Evolutionary conservation across 129 eudicot species (phyloP).

Genomic region (Apium graveolens): DNA sequence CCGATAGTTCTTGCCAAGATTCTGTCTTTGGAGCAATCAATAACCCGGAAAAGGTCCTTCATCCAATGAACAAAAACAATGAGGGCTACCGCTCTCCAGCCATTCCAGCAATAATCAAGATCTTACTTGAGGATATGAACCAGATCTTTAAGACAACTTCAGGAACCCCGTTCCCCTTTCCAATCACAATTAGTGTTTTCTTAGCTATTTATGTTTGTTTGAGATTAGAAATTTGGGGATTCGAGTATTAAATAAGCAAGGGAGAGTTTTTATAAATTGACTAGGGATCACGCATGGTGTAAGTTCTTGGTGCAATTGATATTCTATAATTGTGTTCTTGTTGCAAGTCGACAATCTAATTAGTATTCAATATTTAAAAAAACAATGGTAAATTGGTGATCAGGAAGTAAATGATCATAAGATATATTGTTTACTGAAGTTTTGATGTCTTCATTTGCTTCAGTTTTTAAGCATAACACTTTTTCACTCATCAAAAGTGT

Average conservation of each 20-base stretch:
- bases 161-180: conserved; percentile 88
- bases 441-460: conserved; percentile 18
- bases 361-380: too few relatives aligned
- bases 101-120: conserved; percentile 74
- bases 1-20: not conserved
- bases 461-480: conserved; percentile 32
- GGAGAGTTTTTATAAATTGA: conserved; percentile 33
- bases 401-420: not conserved
- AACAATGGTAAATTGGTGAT: not conserved
- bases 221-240: too few relatives aligned
- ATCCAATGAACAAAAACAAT: conserved; percentile 96
- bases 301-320: conserved; percentile 28
- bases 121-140: conserved; percentile 80
- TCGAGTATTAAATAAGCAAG: conserved; percentile 30
- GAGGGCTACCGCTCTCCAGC: conserved; percentile 99
- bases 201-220: too few relatives aligned
- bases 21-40: conserved; percentile 48
- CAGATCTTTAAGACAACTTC: conserved; percentile 89
- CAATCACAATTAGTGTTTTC: too few relatives aligned
- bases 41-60: conserved; percentile 91
- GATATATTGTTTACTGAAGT: not conserved
- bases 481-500: conserved; percentile 35
- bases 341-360: not conserved
- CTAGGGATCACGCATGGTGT: conserved; percentile 46
- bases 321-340: not conserved